A percentile compares a stretch with the other conserved stretches of the same genome.
Conservation (phyloP, 192 early-diverging fungal genomes). For the Backusella luteola region DNA sequence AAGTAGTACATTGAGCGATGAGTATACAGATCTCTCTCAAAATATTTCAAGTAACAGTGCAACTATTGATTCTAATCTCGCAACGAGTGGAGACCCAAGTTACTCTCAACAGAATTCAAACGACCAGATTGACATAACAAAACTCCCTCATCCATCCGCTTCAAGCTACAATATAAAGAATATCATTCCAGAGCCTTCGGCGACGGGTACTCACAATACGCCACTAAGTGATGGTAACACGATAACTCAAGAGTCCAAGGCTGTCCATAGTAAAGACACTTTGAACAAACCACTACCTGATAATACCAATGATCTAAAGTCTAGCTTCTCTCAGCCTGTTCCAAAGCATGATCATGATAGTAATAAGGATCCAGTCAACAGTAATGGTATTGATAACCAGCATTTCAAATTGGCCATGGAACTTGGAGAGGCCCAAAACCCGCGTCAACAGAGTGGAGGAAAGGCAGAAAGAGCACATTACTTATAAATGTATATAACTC, state of each 20-base stretch:
- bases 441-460: not conserved
- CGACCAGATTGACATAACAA: not conserved
- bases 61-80: not conserved
- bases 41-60: not conserved
- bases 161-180: not conserved
- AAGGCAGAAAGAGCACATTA: not conserved
- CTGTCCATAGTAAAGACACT: not conserved
- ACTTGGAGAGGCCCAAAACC: not conserved
- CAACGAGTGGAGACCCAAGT: not conserved
- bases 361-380: not conserved
- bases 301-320: not conserved
- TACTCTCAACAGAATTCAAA: not conserved
- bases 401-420: not conserved
- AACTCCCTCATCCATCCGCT: not conserved
- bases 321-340: not conserved
- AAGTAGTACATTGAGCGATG: not conserved
- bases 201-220: not conserved
- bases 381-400: not conserved
- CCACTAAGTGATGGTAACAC: not conserved
- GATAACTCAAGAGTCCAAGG: not conserved
- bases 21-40: not conserved
- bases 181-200: not conserved
- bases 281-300: not conserved
- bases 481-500: not conserved
- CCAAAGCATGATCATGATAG: not conserved